A percentile compares a stretch with the other conserved stretches of the same genome.
Conservation (phyloP, 1,139 yeast species). For the Taphrina pruni region DNA sequence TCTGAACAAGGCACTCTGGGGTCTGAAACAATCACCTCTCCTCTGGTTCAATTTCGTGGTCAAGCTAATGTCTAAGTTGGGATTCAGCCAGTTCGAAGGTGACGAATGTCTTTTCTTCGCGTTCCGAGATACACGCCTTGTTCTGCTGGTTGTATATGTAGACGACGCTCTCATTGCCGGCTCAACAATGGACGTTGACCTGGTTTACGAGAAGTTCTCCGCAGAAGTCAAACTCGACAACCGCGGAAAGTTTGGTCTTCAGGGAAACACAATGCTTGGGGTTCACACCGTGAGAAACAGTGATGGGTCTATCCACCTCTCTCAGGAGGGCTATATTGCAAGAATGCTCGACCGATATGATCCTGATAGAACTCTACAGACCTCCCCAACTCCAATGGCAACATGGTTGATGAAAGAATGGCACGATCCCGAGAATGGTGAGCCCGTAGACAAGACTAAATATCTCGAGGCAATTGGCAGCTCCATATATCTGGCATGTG, state of each 20-base stretch:
- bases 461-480: neutral
- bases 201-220: neutral
- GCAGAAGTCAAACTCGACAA: neutral
- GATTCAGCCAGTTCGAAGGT: neutral
- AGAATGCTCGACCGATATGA: neutral
- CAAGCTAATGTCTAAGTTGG: neutral
- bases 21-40: neutral
- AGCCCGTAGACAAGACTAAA: neutral
- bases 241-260: neutral
- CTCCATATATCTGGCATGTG: neutral
- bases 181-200: neutral
- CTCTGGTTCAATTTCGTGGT: neutral
- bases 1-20: neutral
- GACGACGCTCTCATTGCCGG: neutral
- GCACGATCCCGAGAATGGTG: neutral
- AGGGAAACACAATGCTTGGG: neutral
- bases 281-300: neutral
- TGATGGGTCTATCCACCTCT: neutral
- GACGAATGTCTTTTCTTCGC: neutral
- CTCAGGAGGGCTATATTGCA: neutral
- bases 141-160: neutral
- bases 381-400: neutral
- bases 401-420: neutral
- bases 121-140: neutral
- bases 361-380: neutral